Percentiles rank a stretch among this genome's conserved stretches.
Evolutionary conservation across 768 basidiomycete species (phyloP).

Genomic region (Naganishia kalamii): DNA sequence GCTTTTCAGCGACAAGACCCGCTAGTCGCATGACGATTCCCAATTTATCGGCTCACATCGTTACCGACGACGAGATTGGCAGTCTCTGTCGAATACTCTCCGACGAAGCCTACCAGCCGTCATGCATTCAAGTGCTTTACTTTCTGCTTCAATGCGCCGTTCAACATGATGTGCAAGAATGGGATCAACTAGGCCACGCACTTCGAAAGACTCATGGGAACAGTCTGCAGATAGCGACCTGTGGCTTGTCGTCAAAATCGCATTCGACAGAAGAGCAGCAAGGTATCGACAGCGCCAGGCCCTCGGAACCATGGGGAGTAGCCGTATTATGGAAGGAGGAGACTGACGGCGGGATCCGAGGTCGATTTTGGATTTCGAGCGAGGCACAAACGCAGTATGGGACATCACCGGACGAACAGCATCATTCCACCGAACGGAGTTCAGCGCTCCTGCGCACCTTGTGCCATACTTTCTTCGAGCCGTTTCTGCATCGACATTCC

Average conservation of each 20-base stretch:
- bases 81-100: not conserved
- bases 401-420: not conserved
- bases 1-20: too few species aligned
- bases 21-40: not conserved
- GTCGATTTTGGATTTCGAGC: slow-evolving; percentile 10
- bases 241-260: not conserved
- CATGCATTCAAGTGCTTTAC: not conserved
- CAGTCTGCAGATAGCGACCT: not conserved
- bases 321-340: not conserved
- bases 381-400: not conserved
- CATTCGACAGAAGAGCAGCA: too few species aligned
- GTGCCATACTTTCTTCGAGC: not conserved
- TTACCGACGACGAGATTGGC: not conserved
- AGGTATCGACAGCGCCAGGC: not conserved
- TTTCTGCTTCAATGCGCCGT: slow-evolving; percentile 2
- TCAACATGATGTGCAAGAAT: not conserved
- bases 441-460: not conserved
- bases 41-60: not conserved
- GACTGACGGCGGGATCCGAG: not conserved
- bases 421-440: not conserved
- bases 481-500: not conserved
- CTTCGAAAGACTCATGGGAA: not conserved
- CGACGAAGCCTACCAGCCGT: not conserved
- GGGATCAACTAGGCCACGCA: not conserved
- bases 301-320: not conserved